phyloP scores from a whole-genome alignment of 768 basidiomycete species.

The Psilocybe cubensis region DNA sequence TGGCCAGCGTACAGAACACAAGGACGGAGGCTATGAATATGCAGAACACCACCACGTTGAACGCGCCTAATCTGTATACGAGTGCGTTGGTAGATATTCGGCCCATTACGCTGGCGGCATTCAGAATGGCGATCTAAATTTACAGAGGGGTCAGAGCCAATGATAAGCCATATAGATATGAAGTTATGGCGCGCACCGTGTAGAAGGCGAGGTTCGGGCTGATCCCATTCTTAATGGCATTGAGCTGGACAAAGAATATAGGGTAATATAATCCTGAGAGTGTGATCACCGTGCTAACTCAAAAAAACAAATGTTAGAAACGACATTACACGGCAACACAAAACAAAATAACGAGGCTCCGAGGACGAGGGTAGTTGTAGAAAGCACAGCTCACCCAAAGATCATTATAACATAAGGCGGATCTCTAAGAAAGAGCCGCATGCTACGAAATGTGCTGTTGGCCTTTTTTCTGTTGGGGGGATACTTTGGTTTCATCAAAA shows the following conservation, averaged over 20 bases:
- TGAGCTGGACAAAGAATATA: conserved; percentile 60
- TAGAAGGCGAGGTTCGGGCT: conserved; percentile 57
- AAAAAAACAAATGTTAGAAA: neutral
- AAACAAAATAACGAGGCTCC: neutral
- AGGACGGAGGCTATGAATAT: conserved; percentile 34
- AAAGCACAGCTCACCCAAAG: conserved; percentile 41
- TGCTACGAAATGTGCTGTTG: conserved; percentile 28
- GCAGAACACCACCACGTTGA: conserved; percentile 41
- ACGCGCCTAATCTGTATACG: conserved; percentile 41
- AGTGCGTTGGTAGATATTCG: conserved; percentile 49
- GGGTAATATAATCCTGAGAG: conserved; percentile 49
- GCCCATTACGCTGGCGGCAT: conserved; percentile 51
- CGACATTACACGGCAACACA: neutral
- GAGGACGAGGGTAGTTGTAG: no score
- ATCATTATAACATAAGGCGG: conserved; percentile 45
- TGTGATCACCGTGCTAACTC: conserved; percentile 35
- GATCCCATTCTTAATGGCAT: conserved; percentile 51
- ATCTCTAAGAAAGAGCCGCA: conserved; percentile 44
- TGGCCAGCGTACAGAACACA: conserved; percentile 47
- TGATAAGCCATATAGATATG: neutral
- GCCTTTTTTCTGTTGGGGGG: conserved; percentile 36
- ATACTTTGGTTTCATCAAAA: conserved; percentile 47
- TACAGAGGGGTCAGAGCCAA: neutral
- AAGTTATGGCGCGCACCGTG: conserved; percentile 39
- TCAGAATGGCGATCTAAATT: conserved; percentile 56